phyloP scores from a whole-genome alignment of 805 yeast genomes.

The Pichia heedii region DNA sequence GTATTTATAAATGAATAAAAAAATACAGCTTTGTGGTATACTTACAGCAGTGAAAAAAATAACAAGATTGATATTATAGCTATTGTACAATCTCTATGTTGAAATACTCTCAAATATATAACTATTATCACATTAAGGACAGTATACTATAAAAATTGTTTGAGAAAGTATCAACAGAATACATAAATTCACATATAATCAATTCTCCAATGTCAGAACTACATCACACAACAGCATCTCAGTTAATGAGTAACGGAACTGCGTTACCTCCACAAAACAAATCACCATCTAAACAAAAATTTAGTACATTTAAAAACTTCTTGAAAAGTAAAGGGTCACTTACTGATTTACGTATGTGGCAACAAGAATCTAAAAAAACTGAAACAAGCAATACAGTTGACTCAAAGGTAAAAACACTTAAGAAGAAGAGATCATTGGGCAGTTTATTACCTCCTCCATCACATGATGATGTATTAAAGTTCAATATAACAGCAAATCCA shows the following conservation, averaged over 20 bases:
- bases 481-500: background rate
- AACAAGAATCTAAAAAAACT: slow-evolving; percentile 1
- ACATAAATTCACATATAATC: too few species aligned
- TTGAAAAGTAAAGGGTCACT: slow-evolving; percentile 9
- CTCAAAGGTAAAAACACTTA: background rate
- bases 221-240: background rate
- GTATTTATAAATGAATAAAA: too few species aligned
- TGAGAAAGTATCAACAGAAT: too few species aligned
- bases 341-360: slow-evolving; percentile 3
- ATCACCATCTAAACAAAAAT: slow-evolving; percentile 7
- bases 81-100: too few species aligned
- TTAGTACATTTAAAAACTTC: slow-evolving; percentile 6
- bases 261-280: background rate
- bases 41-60: too few species aligned
- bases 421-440: slow-evolving; percentile 5
- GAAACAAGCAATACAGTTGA: background rate
- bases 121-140: too few species aligned
- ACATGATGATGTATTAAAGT: background rate
- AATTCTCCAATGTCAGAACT: too few species aligned
- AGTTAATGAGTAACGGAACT: background rate
- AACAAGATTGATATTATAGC: too few species aligned
- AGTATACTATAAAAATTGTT: too few species aligned
- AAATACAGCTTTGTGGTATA: too few species aligned
- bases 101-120: too few species aligned
- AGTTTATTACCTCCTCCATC: slow-evolving; percentile 1